Evolutionary conservation across 768 basidiomycete species (phyloP).

Genomic region (Baorangia bicolor): DNA sequence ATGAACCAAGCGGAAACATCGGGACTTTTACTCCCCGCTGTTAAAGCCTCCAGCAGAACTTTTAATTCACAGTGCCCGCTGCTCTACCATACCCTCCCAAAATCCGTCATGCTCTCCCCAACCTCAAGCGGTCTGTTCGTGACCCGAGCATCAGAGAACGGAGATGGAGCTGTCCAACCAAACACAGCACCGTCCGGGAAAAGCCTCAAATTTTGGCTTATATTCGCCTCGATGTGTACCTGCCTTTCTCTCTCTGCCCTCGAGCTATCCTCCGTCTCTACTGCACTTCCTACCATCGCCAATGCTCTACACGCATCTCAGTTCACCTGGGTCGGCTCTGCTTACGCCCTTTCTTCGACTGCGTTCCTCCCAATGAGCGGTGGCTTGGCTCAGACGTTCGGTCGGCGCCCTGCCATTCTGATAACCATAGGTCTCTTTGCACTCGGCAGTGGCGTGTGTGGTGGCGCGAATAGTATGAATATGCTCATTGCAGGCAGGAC

Average conservation of each 20-base stretch:
- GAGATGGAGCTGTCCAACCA: not conserved
- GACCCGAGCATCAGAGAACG: not conserved
- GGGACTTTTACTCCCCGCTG: no score
- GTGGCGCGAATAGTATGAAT: no score
- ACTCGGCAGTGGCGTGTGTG: constrained; percentile 41
- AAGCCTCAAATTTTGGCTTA: constrained; percentile 30
- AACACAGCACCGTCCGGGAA: not conserved
- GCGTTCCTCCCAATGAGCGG: constrained; percentile 42
- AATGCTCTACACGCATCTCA: constrained; percentile 36
- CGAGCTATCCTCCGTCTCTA: constrained; percentile 35
- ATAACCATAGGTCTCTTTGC: constrained; percentile 37
- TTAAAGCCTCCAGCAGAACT: not conserved
- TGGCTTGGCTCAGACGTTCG: constrained; percentile 40
- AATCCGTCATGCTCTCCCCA: not conserved
- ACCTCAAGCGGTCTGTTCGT: not conserved
- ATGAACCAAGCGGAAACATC: not conserved
- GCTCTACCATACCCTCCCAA: no score
- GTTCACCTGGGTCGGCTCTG: constrained; percentile 42
- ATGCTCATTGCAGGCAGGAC: no score
- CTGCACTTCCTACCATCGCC: constrained; percentile 44
- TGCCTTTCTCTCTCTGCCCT: constrained; percentile 33
- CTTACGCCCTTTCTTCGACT: constrained; percentile 42
- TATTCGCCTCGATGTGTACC: constrained; percentile 29
- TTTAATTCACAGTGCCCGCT: not conserved
- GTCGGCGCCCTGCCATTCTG: constrained; percentile 36